Evolutionary conservation across 257 asterid genomes (phyloP).

Genomic region (Primulina huaijiensis): DNA sequence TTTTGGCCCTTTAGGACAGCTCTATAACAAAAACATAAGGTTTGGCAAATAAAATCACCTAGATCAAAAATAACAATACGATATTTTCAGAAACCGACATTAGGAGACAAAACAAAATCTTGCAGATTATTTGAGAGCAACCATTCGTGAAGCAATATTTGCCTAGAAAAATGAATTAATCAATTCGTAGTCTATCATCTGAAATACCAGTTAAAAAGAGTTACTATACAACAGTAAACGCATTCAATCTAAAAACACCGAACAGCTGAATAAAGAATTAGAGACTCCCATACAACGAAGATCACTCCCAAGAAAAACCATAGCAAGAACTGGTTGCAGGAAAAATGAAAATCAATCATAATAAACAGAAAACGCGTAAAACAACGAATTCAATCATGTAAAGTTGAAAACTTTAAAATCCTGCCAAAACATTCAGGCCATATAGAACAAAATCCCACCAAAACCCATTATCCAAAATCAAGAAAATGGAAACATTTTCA

Average conservation of each 20-base stretch:
- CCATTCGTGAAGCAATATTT: constrained; percentile 20
- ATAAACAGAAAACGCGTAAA: constrained; percentile 21
- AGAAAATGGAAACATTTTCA: background rate
- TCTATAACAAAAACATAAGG: background rate
- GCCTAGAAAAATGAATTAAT: constrained; percentile 6
- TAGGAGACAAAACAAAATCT: constrained; percentile 1
- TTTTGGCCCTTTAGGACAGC: background rate
- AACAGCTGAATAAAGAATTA: constrained; percentile 22
- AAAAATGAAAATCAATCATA: constrained; percentile 17
- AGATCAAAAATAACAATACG: constrained; percentile 1
- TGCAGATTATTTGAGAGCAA: constrained; percentile 9
- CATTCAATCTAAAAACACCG: constrained; percentile 13
- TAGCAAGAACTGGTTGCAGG: constrained; percentile 16
- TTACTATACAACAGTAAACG: constrained; percentile 10
- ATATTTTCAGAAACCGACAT: background rate
- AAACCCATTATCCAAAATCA: constrained; percentile 12
- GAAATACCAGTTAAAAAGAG: constrained; percentile 10
- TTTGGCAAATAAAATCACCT: constrained; percentile 16
- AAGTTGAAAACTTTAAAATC: constrained; percentile 2
- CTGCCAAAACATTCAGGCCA: constrained; percentile 6
- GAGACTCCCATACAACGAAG: constrained; percentile 10
- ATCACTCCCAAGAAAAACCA: constrained; percentile 19
- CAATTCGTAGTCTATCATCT: constrained; percentile 14
- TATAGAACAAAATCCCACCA: constrained; percentile 30
- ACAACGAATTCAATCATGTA: constrained; percentile 16